phyloP scores from a whole-genome alignment of 805 yeast species.

The Teunomyces atbi region DNA sequence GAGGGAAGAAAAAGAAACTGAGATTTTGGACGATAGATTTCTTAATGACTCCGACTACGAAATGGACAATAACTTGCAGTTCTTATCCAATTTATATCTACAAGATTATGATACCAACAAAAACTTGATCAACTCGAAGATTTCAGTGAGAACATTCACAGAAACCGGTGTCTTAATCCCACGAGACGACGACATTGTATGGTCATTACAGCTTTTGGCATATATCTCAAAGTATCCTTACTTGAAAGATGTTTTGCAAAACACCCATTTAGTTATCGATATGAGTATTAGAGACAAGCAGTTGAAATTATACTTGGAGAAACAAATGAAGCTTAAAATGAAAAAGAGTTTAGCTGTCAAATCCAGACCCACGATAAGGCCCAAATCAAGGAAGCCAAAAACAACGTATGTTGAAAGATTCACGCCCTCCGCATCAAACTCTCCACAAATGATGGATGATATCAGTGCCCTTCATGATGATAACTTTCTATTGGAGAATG shows the following conservation, averaged over 20 bases:
- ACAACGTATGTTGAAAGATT: slow-evolving; percentile 20
- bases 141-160: slow-evolving; percentile 38
- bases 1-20: slow-evolving; percentile 35
- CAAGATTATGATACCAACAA: slow-evolving; percentile 33
- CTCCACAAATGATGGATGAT: slow-evolving; percentile 40
- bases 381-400: slow-evolving; percentile 30
- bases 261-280: slow-evolving; percentile 70
- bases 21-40: slow-evolving; percentile 30
- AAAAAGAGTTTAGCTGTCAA: slow-evolving; percentile 29
- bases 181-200: slow-evolving; percentile 86
- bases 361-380: slow-evolving; percentile 32
- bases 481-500: slow-evolving; percentile 30
- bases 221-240: slow-evolving; percentile 89
- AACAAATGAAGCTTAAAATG: slow-evolving; percentile 31
- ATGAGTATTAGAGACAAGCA: slow-evolving; percentile 49
- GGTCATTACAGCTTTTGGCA: slow-evolving; percentile 90
- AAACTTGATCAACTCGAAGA: slow-evolving; percentile 26
- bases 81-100: slow-evolving; percentile 38
- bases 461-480: slow-evolving; percentile 30
- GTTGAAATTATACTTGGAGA: slow-evolving; percentile 34
- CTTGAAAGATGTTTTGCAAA: slow-evolving; percentile 70
- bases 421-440: slow-evolving; percentile 35
- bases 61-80: slow-evolving; percentile 43
- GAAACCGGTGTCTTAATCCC: slow-evolving; percentile 78
- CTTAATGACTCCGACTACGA: slow-evolving; percentile 33